These are phyloP conservation scores for Silybum marianum DNA, from an alignment of 129 eudicot species.

Conservation along the genomic window DNA sequence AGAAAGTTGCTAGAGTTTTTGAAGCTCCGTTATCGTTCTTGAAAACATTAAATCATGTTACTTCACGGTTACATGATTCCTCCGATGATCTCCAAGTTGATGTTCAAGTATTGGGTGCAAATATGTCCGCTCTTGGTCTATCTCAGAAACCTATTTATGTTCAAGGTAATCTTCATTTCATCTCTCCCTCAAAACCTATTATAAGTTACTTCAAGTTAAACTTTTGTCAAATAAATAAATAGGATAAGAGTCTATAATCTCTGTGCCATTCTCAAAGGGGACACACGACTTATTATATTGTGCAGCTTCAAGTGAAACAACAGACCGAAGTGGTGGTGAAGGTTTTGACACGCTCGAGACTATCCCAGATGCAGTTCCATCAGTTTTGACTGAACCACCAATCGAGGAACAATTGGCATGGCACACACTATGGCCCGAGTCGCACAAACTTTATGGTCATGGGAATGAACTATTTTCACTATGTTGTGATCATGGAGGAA, in stretches of 20 bases:
- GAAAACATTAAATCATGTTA: constrained; percentile 75
- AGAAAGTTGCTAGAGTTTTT: constrained; percentile 96
- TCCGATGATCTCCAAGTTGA: constrained; percentile 62
- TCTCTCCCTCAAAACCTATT: constrained; percentile 15
- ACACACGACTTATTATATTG: background rate
- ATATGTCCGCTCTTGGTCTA: constrained; percentile 98
- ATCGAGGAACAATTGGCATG: constrained; percentile 93
- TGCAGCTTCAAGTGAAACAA: constrained; percentile 58
- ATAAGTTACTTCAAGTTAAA: background rate
- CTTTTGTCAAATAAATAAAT: background rate
- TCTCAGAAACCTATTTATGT: constrained; percentile 94
- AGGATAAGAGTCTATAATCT: background rate
- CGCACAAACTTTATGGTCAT: constrained; percentile 98
- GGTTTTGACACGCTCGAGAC: constrained; percentile 84
- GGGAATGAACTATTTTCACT: constrained; percentile 92
- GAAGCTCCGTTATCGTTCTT: constrained; percentile 92
- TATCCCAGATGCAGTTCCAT: constrained; percentile 93
- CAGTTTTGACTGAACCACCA: constrained; percentile 83
- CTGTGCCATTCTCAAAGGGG: background rate
- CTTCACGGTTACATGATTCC: constrained; percentile 37
- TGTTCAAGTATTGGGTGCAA: constrained; percentile 88
- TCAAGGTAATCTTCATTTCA: constrained; percentile 46
- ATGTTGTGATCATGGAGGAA: constrained; percentile 86
- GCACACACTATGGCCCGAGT: constrained; percentile 98
- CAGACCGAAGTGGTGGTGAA: constrained; percentile 57